Percentiles rank a stretch among this genome's conserved stretches.
phyloP scores from a whole-genome alignment of 2,329 filamentous ascomycete species.

The Pezicula carpinea region DNA sequence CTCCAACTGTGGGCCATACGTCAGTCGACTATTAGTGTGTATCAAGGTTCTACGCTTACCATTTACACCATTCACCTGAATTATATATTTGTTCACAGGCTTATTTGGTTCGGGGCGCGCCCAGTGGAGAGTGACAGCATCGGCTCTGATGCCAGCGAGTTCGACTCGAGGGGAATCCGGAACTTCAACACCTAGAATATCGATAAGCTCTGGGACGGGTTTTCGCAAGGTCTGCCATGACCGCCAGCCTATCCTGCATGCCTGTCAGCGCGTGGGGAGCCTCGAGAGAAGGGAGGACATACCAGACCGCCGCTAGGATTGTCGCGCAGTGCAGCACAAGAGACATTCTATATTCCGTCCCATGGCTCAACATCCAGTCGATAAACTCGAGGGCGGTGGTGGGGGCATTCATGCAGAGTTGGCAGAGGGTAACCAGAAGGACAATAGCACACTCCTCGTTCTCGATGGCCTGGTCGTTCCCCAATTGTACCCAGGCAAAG shows the following conservation, averaged over 20 bases:
- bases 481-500: neutral
- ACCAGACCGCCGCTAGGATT: slow-evolving; percentile 28
- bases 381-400: slow-evolving; percentile 25
- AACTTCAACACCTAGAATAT: slow-evolving; percentile 89
- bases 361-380: slow-evolving; percentile 29
- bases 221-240: slow-evolving; percentile 87
- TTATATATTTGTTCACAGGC: slow-evolving; percentile 73
- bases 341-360: slow-evolving; percentile 27
- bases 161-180: slow-evolving; percentile 86
- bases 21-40: neutral
- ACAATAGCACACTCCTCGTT: too few species aligned
- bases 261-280: slow-evolving; percentile 10
- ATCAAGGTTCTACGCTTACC: slow-evolving; percentile 46
- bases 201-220: slow-evolving; percentile 84
- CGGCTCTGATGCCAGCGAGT: slow-evolving; percentile 80
- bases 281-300: slow-evolving; percentile 5
- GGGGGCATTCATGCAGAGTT: slow-evolving; percentile 29
- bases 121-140: slow-evolving; percentile 89
- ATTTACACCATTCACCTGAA: slow-evolving; percentile 90
- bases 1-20: slow-evolving; percentile 59
- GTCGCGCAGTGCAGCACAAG: slow-evolving; percentile 29
- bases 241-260: slow-evolving; percentile 66
- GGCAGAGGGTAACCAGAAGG: neutral
- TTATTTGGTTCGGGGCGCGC: slow-evolving; percentile 62
- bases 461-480: too few species aligned